Evolutionary conservation across 148 eudicot species (phyloP), one percentile per base, ranked within the genome.

Genomic region (Fagopyrum tataricum): DNA sequence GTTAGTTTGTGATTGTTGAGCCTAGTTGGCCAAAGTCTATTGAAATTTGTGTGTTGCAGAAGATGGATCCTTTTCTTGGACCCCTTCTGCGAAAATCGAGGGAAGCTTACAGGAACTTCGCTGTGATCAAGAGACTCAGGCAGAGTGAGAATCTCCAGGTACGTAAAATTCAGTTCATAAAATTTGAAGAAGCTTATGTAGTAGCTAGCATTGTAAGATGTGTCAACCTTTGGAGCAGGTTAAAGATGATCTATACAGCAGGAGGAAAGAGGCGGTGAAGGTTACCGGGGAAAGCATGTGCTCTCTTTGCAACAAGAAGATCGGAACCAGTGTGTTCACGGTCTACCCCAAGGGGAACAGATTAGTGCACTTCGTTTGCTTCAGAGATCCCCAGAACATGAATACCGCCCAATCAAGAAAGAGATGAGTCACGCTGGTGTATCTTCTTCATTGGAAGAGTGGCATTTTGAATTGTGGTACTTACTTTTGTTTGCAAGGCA

Each of bases 251-350:
- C 91, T 96, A n/a, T 96, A 85, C 77, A 75, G 70, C 68, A 85
- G 88, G 80, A 80, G 97, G 75, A 92, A 92, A 79, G 87, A 85
- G n/a, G 85, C 78, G 26, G 94, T 96, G 77, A 96, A 96, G 82
- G 87, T 96, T 52, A 90, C 85, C 0, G 82, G 94, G 41, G 96
- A 96, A 40, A 96, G 92, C 61, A 87, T 84, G 85, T 96, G 99
- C 67, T 86, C 96, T 46, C 92, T 96, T 37, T 96, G 99, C 87
- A 87, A 85, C 86, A 96, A 96, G 83, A 92, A 96, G 85, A 87
- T 96, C 15, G 99, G 99, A 70, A 84, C 90, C n/a, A 96, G 99
- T 78, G 99, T 92, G 21, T 96, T 96, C 81, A 97, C 99, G n/a
- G 96, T 96, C 74, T 96, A 92, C 75, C 99, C 99, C 5, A 96